These are phyloP conservation scores for Chlorella variabilis DNA, from an alignment of 163 green algal species.

Conservation along the genomic window DNA sequence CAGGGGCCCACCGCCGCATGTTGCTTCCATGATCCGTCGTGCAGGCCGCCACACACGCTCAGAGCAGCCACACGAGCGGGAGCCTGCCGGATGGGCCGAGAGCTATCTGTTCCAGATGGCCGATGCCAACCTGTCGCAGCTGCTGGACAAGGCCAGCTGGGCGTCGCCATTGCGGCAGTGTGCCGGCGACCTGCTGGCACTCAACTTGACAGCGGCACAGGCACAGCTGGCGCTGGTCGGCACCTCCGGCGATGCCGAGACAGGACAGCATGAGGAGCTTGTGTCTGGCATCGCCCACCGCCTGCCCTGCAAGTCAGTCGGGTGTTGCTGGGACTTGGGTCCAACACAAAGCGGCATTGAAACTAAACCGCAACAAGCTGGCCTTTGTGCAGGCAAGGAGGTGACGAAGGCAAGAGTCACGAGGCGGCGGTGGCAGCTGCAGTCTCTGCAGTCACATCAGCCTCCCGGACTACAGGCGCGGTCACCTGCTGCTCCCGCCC, in stretches of 20 bases:
- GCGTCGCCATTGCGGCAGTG: background rate
- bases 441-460: background rate
- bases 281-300: background rate
- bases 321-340: no score
- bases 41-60: no score
- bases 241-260: background rate
- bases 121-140: background rate
- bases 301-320: constrained; percentile 6
- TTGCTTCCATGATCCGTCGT: no score
- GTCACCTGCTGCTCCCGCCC: constrained; percentile 23
- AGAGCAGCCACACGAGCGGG: background rate
- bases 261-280: background rate
- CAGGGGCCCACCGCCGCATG: no score
- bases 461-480: background rate
- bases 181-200: background rate
- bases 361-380: no score
- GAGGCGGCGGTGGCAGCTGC: background rate
- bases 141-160: no score
- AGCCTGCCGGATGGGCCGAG: background rate
- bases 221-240: background rate
- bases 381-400: background rate
- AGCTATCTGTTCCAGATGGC: background rate
- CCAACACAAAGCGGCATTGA: no score
- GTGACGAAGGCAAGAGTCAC: background rate
- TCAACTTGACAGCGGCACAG: background rate